Base-by-base conservation (phyloP, 148 eudicot genomes). In the Camellia japonica region DNA sequence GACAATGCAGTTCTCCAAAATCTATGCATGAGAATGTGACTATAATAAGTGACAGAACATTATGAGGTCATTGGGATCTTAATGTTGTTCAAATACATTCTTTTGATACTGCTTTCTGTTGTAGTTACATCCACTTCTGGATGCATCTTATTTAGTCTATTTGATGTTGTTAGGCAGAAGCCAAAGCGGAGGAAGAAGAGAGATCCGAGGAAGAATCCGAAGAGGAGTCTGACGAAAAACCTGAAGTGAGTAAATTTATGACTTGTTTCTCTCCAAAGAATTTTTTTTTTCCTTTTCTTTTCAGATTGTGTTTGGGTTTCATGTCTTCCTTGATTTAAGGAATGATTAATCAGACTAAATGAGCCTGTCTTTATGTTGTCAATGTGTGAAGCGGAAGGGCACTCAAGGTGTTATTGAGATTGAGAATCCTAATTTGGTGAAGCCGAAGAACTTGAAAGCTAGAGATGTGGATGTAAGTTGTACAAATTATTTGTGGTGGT, bases 401-500 rank as follows among this genome's bases (percentile, higher is more conserved):
- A 88, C 93, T 6, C 87, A 95, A 82, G 94, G 98, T 30, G 72
- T 95, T 60, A 95, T 95, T 84, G 92, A 95, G 88, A 88, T 93
- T 54, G 92, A 91, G 72, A 95, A 95, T 83, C 98, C 98, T 43
- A 95, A 95, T 84, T 66, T 95, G 88, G 96, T 83, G 78, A 95
- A 90, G 90, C 79, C 93, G 42, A 93, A 93, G 90, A 91, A 83
- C 61, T 14, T 95, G 84, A 95, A 93, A 87, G 97, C 98, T 74
- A 92, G 86, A 85, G 86, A 93, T 82, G 71, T 89, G 81, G 97
- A 95, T 85, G 98, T 95, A 83, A 91, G 96, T 68, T 59, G 42
- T 43, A n/a, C 18, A 70, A 63, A 30, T 30, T 16, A n/a, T 60
- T 5, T 18, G 20, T 44, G 51, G 42, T 77, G 42, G 63, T 78